Evolutionary conservation across 2,329 filamentous ascomycete species (phyloP), one percentile per base, ranked within the genome.

Genomic region (Zymoseptoria pseudotritici): DNA sequence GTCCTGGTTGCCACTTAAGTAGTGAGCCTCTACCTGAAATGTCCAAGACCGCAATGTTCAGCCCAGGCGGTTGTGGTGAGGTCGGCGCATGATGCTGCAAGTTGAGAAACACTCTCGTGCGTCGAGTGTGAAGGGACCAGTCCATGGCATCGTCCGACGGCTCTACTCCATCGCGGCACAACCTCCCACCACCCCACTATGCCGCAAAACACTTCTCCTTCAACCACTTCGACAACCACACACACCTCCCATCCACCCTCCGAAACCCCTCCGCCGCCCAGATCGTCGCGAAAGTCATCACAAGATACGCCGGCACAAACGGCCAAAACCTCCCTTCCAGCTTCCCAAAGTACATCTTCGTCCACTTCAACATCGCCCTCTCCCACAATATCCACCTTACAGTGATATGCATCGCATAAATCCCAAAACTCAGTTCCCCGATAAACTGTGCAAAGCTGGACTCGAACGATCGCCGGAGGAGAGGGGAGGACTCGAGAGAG

Each of bases 331-430:
- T 46, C 11, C 36, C 36, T 17, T 13, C 17, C 4, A n/a, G 36
- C 5, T 46, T n/a, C 36, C 36, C 36, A 13, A 13, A 46, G 17
- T 46, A 46, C 13, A n/a, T n/a, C 13, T 2, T 6, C 36, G 36
- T 46, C 36, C 36, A 46, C 36, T 46, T 46, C 36, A 46, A 46
- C 36, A 46, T 7, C 13, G 36, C 36, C 13, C 36, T 46, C 56
- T 57, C 56, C 56, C 56, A 57, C 2, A 57, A 26, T 19, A 57
- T 52, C 56, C 56, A 57, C 0, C 56, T 50, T 2, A 57, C 50
- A 9, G 50, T 52, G 19, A 53, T 57, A 36, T 57, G 56, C 56
- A 57, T 57, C 4, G 26, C 26, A 19, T 53, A 57, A 9, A 57
- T 57, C 22, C 56, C 56, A 8, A 57, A 57, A 31, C 50, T 53